Percentiles rank a stretch among this genome's conserved stretches.
Evolutionary conservation across 31 red algal species (phyloP).

Genomic region (Asparagopsis taxiformis): DNA sequence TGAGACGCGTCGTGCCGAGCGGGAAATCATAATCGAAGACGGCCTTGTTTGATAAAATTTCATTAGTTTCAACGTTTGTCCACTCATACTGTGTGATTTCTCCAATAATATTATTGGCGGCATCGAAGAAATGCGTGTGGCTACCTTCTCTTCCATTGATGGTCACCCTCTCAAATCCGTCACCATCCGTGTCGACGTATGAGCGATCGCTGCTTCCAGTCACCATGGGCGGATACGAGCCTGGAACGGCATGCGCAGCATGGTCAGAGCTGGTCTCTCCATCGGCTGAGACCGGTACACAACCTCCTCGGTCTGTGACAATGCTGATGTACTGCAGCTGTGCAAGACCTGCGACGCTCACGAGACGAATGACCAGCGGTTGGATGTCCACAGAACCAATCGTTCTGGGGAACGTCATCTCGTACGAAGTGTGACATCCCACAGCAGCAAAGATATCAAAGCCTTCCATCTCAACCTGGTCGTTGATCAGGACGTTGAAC

Average conservation of each 20-base stretch:
- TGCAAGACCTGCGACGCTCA: constrained; percentile 21
- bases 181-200: constrained; percentile 53
- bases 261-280: constrained; percentile 36
- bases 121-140: constrained; percentile 67
- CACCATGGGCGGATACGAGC: constrained; percentile 50
- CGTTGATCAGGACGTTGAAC: constrained; percentile 63
- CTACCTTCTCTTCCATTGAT: constrained; percentile 59
- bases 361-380: constrained; percentile 30
- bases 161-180: constrained; percentile 45
- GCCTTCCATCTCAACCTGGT: constrained; percentile 21
- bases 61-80: constrained; percentile 54
- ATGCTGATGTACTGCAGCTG: constrained; percentile 39
- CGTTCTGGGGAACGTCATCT: constrained; percentile 9
- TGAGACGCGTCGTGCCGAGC: constrained; percentile 55
- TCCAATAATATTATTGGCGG: constrained; percentile 45
- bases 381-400: constrained; percentile 14
- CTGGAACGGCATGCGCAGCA: constrained; percentile 61
- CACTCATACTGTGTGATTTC: constrained; percentile 43
- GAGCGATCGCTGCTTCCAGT: constrained; percentile 33
- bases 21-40: constrained; percentile 50
- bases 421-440: no score
- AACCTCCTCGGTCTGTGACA: background rate
- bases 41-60: constrained; percentile 18
- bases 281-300: constrained; percentile 26
- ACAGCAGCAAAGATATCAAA: constrained; percentile 60